phyloP scores from a whole-genome alignment of 2,329 filamentous ascomycete genomes.

The Tolypocladium endophyticum region DNA sequence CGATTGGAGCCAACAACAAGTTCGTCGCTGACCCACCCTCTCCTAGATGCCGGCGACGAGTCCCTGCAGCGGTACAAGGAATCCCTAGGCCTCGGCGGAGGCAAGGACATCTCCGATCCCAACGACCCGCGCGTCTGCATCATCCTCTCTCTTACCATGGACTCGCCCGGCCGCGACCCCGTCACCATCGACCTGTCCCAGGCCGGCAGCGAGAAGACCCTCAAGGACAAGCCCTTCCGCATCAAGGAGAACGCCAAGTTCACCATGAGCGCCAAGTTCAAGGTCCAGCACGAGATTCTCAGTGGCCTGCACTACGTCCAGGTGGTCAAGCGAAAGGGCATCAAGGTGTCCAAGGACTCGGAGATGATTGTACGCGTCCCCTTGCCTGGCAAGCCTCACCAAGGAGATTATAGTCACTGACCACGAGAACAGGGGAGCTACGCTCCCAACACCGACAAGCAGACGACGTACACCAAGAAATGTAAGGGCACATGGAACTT shows the following conservation, averaged over 20 bases:
- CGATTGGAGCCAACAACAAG: background rate
- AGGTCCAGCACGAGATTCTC: slow-evolving; percentile 93
- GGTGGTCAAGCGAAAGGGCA: slow-evolving; percentile 79
- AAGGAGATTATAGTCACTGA: background rate
- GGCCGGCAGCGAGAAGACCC: slow-evolving; percentile 60
- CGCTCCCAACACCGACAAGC: slow-evolving; percentile 82
- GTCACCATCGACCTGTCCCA: slow-evolving; percentile 80
- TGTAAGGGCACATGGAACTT: slow-evolving; percentile 48
- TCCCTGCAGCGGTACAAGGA: slow-evolving; percentile 96
- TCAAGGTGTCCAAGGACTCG: slow-evolving; percentile 83
- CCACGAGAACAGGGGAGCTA: slow-evolving; percentile 62
- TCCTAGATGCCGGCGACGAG: slow-evolving; percentile 63
- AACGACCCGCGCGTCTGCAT: slow-evolving; percentile 85
- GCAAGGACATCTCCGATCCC: slow-evolving; percentile 61
- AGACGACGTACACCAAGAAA: slow-evolving; percentile 77
- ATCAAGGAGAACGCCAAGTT: slow-evolving; percentile 95
- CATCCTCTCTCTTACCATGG: slow-evolving; percentile 82
- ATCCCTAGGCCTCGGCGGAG: slow-evolving; percentile 76
- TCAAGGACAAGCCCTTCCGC: slow-evolving; percentile 89
- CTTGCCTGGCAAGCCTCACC: background rate
- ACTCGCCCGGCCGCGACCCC: slow-evolving; percentile 70
- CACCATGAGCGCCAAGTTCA: slow-evolving; percentile 88
- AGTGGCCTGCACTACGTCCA: slow-evolving; percentile 95
- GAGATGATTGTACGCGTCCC: slow-evolving; percentile 80
- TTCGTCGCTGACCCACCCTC: background rate